These are phyloP conservation scores for Phytophthora cryptogea DNA, from an alignment of 352 stramenopile species.

Conservation along the genomic window DNA sequence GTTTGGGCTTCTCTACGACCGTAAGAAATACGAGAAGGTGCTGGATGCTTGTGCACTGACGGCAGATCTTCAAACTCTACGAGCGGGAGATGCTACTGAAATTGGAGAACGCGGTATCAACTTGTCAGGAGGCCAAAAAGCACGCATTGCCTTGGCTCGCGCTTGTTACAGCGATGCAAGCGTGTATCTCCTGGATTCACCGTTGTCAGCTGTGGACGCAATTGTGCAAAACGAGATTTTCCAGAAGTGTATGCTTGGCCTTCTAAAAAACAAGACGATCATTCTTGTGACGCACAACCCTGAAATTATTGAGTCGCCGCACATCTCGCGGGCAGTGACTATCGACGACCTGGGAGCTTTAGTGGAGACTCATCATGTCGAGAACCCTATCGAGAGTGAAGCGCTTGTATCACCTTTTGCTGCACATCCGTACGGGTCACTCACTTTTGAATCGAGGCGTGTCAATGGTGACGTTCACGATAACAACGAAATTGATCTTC, in stretches of 20 bases:
- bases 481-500: slow-evolving; percentile 16
- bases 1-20: slow-evolving; percentile 80
- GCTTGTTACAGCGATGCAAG: slow-evolving; percentile 60
- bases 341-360: slow-evolving; percentile 26
- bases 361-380: slow-evolving; percentile 22
- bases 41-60: slow-evolving; percentile 67
- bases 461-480: not conserved
- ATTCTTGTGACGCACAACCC: slow-evolving; percentile 63
- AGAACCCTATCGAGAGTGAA: slow-evolving; percentile 11
- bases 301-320: slow-evolving; percentile 43
- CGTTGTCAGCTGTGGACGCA: slow-evolving; percentile 48
- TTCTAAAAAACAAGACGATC: slow-evolving; percentile 61
- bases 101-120: slow-evolving; percentile 73
- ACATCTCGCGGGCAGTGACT: slow-evolving; percentile 32
- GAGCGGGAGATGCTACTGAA: slow-evolving; percentile 72
- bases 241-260: slow-evolving; percentile 59
- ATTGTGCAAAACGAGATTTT: slow-evolving; percentile 82
- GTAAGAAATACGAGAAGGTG: slow-evolving; percentile 58
- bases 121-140: slow-evolving; percentile 65
- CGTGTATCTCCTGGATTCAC: slow-evolving; percentile 54
- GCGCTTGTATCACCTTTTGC: slow-evolving; percentile 25
- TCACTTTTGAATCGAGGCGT: slow-evolving; percentile 8
- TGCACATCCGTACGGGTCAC: slow-evolving; percentile 10
- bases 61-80: slow-evolving; percentile 69
- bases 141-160: slow-evolving; percentile 60